Evolutionary conservation across 441 rosid species (phyloP), one percentile per base, ranked within the genome.

Genomic region (Adansonia gregorii): DNA sequence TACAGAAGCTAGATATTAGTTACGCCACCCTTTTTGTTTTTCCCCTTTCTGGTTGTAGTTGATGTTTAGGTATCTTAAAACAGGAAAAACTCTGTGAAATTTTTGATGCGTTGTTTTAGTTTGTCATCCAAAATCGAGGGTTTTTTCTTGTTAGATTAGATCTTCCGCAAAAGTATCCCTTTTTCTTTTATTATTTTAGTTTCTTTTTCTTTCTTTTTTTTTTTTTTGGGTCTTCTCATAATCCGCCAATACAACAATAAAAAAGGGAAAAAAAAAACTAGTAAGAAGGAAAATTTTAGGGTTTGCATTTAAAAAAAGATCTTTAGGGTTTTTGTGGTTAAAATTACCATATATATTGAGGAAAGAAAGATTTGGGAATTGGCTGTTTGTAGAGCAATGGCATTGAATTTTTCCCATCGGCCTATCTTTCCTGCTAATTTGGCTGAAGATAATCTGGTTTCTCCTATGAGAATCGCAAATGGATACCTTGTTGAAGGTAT

Each of bases 51-150:
- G 43, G 59, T 69, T 64, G 35, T 67, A 64, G 78, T 64, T 79
- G 71, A 49, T 76, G 14, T 82, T 79, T 76, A 69, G 83, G 87
- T 84, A 79, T 75, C 72, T 20, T 39, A 22, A 12, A 65, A 48
- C 82, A 64, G 81, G 86, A 80, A 88, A 83, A 87, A 88, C 94
- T 88, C 97, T 78, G 86, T 87, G 87, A 88, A 75, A 85, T 77
- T 92, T 95, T 91, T 87, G 94, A 88, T 90, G 96, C 93, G 91
- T 85, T 85, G 85, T 95, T 90, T 92, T 93, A 87, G 92, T 88
- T 89, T 83, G 97, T 88, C 89, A 88, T 85, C 94, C 86, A 83
- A 87, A 95, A 91, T 93, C 83, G 90, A 90, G 98, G 89, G 93
- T 88, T 85, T 91, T 87, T 90, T 83, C 92, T 83, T 88, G 89